These are phyloP conservation scores for Arthonia radiata DNA, from an alignment of 495 filamentous ascomycete species.

Conservation along the genomic window DNA sequence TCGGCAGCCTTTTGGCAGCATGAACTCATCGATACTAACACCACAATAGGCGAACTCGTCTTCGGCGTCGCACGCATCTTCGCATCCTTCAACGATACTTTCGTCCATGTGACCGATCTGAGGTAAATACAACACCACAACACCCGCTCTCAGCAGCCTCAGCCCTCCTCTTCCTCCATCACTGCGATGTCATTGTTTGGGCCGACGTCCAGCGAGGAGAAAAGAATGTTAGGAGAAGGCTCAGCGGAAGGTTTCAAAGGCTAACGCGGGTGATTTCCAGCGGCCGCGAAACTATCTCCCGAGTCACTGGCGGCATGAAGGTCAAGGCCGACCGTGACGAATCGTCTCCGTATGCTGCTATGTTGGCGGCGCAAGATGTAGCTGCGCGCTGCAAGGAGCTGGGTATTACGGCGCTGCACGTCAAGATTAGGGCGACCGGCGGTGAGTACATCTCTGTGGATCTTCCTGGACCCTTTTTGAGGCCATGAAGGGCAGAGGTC, in stretches of 20 bases:
- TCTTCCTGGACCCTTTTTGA: no score
- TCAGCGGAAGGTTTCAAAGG: conserved; percentile 12
- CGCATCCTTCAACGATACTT: conserved; percentile 95
- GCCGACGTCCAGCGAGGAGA: not conserved
- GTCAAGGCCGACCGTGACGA: conserved; percentile 99
- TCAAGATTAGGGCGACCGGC: conserved; percentile 99
- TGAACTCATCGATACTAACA: conserved; percentile 1
- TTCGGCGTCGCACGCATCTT: conserved; percentile 99
- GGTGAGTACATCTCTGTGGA: conserved; percentile 42
- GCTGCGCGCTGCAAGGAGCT: conserved; percentile 96
- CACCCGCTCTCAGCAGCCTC: not conserved
- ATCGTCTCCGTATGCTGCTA: conserved; percentile 97
- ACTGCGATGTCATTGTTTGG: no score
- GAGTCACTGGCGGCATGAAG: conserved; percentile 99
- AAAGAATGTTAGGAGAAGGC: not conserved
- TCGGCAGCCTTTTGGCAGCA: conserved; percentile 1
- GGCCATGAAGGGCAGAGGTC: no score
- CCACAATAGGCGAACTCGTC: conserved; percentile 63
- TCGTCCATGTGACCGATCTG: conserved; percentile 99
- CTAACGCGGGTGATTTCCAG: conserved; percentile 55
- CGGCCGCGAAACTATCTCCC: conserved; percentile 97
- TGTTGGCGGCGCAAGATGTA: conserved; percentile 85
- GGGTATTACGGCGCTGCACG: conserved; percentile 94
- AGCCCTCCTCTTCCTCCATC: no score
- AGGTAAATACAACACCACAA: conserved; percentile 30